These are phyloP conservation scores for Ophiocordyceps camponoti-leonardi DNA, from an alignment of 2,329 filamentous ascomycete genomes.

Conservation along the genomic window DNA sequence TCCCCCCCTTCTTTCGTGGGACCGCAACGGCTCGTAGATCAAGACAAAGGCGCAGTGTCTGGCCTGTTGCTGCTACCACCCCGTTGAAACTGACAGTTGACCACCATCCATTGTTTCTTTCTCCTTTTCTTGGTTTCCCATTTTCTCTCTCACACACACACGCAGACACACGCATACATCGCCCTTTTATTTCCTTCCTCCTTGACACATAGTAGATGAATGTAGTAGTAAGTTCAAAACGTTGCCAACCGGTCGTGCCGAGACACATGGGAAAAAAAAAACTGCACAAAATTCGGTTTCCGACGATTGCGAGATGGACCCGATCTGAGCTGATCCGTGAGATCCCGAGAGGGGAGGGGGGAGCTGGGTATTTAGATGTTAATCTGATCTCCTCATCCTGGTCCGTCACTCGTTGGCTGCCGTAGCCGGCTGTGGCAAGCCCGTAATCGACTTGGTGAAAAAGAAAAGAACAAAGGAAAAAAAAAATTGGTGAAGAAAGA, in stretches of 20 bases:
- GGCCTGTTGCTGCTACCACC: background rate
- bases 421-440: background rate
- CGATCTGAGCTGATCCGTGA: background rate
- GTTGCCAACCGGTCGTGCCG: background rate
- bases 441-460: background rate
- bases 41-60: background rate
- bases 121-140: background rate
- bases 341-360: too few relatives aligned
- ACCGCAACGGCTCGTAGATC: background rate
- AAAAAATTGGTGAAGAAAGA: background rate
- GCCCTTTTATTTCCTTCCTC: background rate
- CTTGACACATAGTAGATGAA: background rate
- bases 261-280: background rate
- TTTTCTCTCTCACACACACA: background rate
- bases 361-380: background rate
- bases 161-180: background rate
- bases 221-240: background rate
- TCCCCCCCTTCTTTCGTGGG: too few relatives aligned
- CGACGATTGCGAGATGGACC: background rate
- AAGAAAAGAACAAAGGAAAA: background rate
- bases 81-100: background rate
- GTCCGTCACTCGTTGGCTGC: background rate
- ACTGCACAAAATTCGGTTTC: background rate
- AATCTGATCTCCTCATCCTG: background rate
- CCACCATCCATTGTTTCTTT: background rate